Evolutionary conservation across 345 rosid species (phyloP).

Genomic region (Arabidopsis thaliana): DNA sequence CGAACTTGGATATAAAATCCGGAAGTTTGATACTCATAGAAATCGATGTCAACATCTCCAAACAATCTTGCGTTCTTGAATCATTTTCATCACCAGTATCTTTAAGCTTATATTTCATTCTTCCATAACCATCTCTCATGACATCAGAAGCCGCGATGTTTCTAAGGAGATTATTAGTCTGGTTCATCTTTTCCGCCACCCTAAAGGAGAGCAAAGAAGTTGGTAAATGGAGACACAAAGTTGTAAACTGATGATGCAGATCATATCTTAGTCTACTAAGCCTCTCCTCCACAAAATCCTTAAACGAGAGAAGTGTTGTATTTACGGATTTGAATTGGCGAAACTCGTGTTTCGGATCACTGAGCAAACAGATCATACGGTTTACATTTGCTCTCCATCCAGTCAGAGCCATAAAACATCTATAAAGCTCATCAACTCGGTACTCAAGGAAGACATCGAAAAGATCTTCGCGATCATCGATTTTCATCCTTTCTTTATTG

Average conservation of each 20-base stretch:
- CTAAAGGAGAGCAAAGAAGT: conserved; percentile 37
- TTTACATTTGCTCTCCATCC: conserved; percentile 51
- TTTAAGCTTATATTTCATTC: not conserved
- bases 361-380: conserved; percentile 47
- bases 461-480: conserved; percentile 42
- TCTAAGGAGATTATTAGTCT: conserved; percentile 34
- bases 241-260: conserved; percentile 36
- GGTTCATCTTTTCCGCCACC: conserved; percentile 41
- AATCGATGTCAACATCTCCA: conserved; percentile 25
- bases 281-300: conserved; percentile 35
- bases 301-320: conserved; percentile 3
- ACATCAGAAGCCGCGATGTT: not conserved
- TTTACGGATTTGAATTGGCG: not conserved
- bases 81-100: not conserved
- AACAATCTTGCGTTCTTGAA: conserved; percentile 35
- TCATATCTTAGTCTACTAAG: conserved; percentile 11
- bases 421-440: conserved; percentile 39
- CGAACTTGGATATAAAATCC: not conserved
- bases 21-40: conserved; percentile 3
- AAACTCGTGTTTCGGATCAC: conserved; percentile 14
- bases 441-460: conserved; percentile 48
- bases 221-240: conserved; percentile 50
- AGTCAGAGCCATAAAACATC: conserved; percentile 33
- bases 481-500: conserved; percentile 47
- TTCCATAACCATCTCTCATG: not conserved